Evolutionary conservation across 305 asterid species (phyloP).

Genomic region (Coffea humblotiana): DNA sequence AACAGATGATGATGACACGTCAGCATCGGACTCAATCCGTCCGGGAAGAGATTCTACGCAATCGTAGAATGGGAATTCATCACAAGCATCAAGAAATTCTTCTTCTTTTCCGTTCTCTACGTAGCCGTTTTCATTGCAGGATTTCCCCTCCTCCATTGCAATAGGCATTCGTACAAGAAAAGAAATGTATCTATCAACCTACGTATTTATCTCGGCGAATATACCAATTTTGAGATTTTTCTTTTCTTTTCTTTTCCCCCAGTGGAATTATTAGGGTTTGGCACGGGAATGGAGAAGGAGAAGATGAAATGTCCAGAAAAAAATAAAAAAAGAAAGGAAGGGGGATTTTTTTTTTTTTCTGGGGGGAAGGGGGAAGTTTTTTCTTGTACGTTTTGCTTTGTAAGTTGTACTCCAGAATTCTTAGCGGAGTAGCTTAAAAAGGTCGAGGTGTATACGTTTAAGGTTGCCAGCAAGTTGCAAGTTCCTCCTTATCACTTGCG

Average conservation of each 20-base stretch:
- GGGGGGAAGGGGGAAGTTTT: neutral
- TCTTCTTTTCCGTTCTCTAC: slow-evolving; percentile 34
- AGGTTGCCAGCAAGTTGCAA: no score
- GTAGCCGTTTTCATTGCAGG: slow-evolving; percentile 15
- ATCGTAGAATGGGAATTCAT: slow-evolving; percentile 51
- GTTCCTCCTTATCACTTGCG: no score
- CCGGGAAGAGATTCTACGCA: slow-evolving; percentile 38
- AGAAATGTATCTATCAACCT: neutral
- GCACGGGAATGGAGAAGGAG: neutral
- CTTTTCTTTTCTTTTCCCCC: neutral
- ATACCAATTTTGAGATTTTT: neutral
- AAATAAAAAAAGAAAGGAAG: neutral
- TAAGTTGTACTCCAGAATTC: neutral
- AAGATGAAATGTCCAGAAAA: neutral
- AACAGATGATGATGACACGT: slow-evolving; percentile 7
- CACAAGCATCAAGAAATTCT: slow-evolving; percentile 45
- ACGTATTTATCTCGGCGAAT: neutral
- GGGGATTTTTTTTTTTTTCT: no score
- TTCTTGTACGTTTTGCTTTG: neutral
- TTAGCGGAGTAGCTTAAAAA: neutral
- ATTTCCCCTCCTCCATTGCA: slow-evolving; percentile 28
- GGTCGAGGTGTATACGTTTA: no score
- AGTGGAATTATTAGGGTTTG: neutral
- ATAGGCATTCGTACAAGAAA: neutral
- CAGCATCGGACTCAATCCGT: slow-evolving; percentile 10